Conservation (phyloP, 306 rosid genomes). For the Quercus agrifolia region DNA sequence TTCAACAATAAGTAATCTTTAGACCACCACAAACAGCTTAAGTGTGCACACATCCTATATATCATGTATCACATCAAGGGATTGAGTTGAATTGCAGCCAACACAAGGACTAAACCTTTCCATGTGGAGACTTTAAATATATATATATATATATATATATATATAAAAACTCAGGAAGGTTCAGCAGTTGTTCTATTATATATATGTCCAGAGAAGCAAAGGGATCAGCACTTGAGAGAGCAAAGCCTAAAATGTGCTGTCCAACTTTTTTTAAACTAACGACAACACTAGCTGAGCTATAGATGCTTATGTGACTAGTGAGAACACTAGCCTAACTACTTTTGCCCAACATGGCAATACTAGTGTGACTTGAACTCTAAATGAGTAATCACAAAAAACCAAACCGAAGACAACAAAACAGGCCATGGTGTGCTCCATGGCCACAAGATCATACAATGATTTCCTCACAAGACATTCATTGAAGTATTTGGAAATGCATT, state of each 20-base stretch:
- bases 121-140: not conserved
- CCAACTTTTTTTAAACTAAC: not conserved
- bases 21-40: not conserved
- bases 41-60: not conserved
- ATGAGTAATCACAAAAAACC: not conserved
- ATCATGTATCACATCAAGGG: not conserved
- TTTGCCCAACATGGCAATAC: not conserved
- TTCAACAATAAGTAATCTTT: not conserved
- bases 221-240: not conserved
- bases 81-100: not conserved
- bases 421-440: not conserved
- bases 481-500: not conserved
- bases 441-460: not conserved
- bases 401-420: not conserved
- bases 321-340: not conserved
- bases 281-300: not conserved
- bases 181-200: not conserved
- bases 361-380: not conserved
- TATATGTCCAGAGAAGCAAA: not conserved
- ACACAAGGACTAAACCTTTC: not conserved
- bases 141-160: too few relatives aligned
- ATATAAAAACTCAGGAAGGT: too few relatives aligned
- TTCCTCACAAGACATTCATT: not conserved
- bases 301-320: not conserved
- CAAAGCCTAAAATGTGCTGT: not conserved